Conservation (phyloP, 176 grass and related monocot species). For the Rhipidocladum racemiflorum region DNA sequence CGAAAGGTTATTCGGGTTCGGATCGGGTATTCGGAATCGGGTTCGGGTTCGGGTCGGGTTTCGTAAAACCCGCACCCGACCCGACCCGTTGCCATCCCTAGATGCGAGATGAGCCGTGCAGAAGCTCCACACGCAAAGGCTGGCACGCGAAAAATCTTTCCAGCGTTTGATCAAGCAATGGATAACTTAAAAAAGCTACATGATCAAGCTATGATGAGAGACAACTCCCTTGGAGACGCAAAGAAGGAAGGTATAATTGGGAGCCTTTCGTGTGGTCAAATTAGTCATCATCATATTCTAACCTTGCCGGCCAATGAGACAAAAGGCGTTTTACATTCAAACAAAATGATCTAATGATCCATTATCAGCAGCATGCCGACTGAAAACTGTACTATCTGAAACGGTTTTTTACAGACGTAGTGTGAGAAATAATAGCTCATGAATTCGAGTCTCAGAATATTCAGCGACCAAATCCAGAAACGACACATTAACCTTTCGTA, state of each 20-base stretch:
- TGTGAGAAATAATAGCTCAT: not conserved
- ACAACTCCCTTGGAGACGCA: conserved; percentile 24
- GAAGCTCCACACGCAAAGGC: not conserved
- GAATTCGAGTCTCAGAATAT: not conserved
- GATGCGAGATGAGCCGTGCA: conserved; percentile 17
- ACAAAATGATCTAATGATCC: not conserved
- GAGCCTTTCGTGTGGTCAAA: not conserved
- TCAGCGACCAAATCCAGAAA: not conserved
- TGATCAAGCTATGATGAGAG: conserved; percentile 19
- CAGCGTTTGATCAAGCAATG: not conserved
- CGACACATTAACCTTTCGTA: not conserved
- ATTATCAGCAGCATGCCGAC: not conserved
- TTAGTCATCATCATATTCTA: not conserved
- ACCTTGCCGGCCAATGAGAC: not conserved
- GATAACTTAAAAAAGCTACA: conserved; percentile 9
- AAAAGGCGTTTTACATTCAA: not conserved
- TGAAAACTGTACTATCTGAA: conserved; percentile 1
- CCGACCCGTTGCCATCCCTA: too few relatives aligned
- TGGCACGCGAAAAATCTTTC: not conserved
- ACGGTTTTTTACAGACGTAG: not conserved
- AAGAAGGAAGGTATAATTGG: not conserved
- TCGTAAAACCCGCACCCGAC: too few relatives aligned
- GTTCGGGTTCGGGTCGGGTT: too few relatives aligned
- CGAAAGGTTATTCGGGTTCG: too few relatives aligned
- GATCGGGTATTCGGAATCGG: too few relatives aligned